phyloP scores from a whole-genome alignment of 1,284 basidiomycete genomes.

The Rhodotorula sp. region DNA sequence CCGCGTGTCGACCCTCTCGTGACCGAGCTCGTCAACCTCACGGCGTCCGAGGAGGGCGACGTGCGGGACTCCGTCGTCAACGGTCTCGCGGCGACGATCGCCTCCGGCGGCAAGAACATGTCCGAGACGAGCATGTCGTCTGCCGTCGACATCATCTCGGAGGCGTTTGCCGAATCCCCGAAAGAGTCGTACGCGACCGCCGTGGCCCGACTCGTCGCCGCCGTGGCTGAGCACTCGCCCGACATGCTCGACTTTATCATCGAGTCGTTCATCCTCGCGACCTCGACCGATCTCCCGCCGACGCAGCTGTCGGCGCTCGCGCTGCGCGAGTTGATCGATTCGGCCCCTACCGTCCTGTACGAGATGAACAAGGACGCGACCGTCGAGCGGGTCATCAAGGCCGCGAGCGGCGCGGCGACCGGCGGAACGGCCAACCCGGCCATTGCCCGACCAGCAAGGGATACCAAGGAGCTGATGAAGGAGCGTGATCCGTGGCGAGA shows the following conservation, averaged over 20 bases:
- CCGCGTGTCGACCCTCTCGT: conserved; percentile 65
- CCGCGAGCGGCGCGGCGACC: conserved; percentile 60
- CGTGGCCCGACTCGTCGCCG: conserved; percentile 65
- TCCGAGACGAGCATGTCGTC: conserved; percentile 70
- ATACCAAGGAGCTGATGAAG: conserved; percentile 74
- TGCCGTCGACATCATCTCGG: conserved; percentile 70
- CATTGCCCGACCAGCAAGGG: conserved; percentile 78
- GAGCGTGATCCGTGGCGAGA: conserved; percentile 45
- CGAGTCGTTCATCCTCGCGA: conserved; percentile 62
- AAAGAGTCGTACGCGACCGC: conserved; percentile 72
- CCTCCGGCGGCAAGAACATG: conserved; percentile 69
- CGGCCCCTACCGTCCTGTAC: conserved; percentile 63
- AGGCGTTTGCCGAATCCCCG: conserved; percentile 71
- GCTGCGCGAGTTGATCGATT: conserved; percentile 63
- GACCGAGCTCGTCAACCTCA: conserved; percentile 67
- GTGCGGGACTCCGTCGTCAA: conserved; percentile 71
- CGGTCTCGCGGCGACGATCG: conserved; percentile 75
- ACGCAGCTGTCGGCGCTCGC: conserved; percentile 64
- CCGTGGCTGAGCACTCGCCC: conserved; percentile 62
- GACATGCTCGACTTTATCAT: conserved; percentile 67
- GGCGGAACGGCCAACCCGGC: conserved; percentile 55
- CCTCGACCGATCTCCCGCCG: conserved; percentile 61
- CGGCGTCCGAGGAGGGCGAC: conserved; percentile 62
- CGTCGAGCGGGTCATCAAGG: conserved; percentile 70
- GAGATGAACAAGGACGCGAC: conserved; percentile 60